phyloP scores from a whole-genome alignment of 495 filamentous ascomycete genomes.

The Pyrenula massariospora region DNA sequence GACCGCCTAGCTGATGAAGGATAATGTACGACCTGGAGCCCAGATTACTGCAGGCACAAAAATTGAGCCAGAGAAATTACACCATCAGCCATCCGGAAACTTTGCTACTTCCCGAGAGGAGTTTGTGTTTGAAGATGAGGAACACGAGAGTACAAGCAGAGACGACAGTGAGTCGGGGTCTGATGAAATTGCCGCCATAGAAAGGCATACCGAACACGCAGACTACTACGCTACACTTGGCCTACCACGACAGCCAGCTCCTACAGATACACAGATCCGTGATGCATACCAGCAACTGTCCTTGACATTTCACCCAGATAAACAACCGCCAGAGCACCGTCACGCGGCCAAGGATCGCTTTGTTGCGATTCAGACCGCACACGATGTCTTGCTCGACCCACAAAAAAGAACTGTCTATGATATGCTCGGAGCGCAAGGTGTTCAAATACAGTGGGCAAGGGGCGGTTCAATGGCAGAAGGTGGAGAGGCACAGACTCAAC shows the following conservation, averaged over 20 bases:
- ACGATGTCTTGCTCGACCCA: slow-evolving; percentile 43
- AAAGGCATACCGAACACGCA: slow-evolving; percentile 18
- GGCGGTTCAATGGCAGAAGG: slow-evolving; percentile 21
- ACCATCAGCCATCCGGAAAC: not conserved
- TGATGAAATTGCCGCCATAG: not conserved
- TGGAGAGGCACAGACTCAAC: slow-evolving; percentile 15
- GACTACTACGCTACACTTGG: slow-evolving; percentile 44
- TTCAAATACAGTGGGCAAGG: slow-evolving; percentile 29
- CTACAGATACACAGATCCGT: slow-evolving; percentile 37
- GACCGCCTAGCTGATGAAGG: not conserved
- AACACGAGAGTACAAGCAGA: not conserved
- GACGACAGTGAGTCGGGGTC: not conserved
- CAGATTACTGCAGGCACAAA: not conserved
- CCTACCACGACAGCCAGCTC: slow-evolving; percentile 27
- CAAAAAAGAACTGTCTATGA: slow-evolving; percentile 45
- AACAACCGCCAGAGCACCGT: slow-evolving; percentile 35
- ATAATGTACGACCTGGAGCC: not conserved
- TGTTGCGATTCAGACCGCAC: slow-evolving; percentile 35
- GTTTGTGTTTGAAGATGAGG: not conserved
- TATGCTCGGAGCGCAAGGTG: slow-evolving; percentile 30
- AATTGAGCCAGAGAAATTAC: not conserved
- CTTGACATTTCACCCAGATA: slow-evolving; percentile 48
- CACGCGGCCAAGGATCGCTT: slow-evolving; percentile 37
- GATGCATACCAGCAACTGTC: slow-evolving; percentile 39
- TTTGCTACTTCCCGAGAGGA: not conserved